phyloP scores from a whole-genome alignment of 306 rosid genomes.

The Macrotyloma uniflorum region DNA sequence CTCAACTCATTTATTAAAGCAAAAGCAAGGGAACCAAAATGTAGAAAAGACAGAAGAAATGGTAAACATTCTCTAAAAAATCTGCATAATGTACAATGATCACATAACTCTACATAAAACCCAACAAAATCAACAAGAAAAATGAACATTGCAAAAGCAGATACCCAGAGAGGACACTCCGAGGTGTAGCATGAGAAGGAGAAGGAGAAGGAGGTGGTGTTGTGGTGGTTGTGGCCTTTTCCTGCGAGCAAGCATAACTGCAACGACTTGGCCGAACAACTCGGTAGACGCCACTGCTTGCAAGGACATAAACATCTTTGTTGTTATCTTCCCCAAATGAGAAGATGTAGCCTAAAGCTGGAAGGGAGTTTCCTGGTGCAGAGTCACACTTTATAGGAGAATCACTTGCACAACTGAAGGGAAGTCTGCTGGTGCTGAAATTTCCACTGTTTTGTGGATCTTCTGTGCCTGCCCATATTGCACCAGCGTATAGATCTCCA shows the following conservation, averaged over 20 bases:
- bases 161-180: slow-evolving; percentile 16
- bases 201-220: slow-evolving; percentile 30
- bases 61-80: background rate
- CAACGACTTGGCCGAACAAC: slow-evolving; percentile 84
- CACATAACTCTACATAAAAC: slow-evolving; percentile 24
- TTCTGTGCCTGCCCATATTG: slow-evolving; percentile 78
- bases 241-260: slow-evolving; percentile 52
- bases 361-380: slow-evolving; percentile 57
- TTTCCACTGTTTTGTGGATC: slow-evolving; percentile 80
- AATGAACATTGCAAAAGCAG: slow-evolving; percentile 36
- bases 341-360: slow-evolving; percentile 67
- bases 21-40: background rate
- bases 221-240: slow-evolving; percentile 50
- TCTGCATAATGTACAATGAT: slow-evolving; percentile 25
- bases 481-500: slow-evolving; percentile 77
- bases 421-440: slow-evolving; percentile 55
- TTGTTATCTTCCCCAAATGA: slow-evolving; percentile 87
- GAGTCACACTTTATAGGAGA: slow-evolving; percentile 65
- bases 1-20: background rate
- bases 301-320: slow-evolving; percentile 66
- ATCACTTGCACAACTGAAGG: slow-evolving; percentile 74
- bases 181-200: slow-evolving; percentile 36
- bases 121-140: slow-evolving; percentile 34
- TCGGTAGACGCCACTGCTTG: slow-evolving; percentile 77
- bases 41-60: background rate